Percentiles rank a stretch among this genome's conserved stretches.
Evolutionary conservation across 2,329 filamentous ascomycete genomes (phyloP).

Genomic region (Trichoderma semiorbis): DNA sequence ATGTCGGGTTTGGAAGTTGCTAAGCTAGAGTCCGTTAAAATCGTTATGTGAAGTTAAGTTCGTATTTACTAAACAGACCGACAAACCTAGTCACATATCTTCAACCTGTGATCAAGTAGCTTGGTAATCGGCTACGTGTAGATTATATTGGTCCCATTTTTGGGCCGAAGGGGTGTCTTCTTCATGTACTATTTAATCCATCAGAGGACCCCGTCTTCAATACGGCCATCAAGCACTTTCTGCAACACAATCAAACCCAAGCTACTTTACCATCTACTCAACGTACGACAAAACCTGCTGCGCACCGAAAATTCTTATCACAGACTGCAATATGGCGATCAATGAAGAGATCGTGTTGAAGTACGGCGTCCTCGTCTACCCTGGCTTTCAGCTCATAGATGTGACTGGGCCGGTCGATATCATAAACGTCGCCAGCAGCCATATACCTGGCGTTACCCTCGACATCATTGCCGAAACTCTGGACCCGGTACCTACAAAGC

Average conservation of each 20-base stretch:
- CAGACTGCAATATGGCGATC: background rate
- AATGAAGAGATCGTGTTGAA: background rate
- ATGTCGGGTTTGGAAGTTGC: background rate
- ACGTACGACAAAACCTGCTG: background rate
- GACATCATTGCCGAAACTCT: background rate
- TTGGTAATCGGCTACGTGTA: background rate
- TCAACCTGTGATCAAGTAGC: background rate
- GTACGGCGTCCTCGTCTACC: background rate
- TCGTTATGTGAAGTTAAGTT: background rate
- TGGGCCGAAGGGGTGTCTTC: background rate
- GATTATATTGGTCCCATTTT: background rate
- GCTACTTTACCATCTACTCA: background rate
- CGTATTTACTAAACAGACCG: background rate
- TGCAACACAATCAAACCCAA: background rate
- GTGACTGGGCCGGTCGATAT: background rate
- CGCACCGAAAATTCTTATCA: background rate
- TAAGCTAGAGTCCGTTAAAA: background rate
- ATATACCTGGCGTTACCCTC: background rate
- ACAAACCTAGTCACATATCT: background rate
- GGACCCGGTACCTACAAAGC: background rate
- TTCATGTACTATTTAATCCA: background rate
- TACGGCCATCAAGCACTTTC: background rate
- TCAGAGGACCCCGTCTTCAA: background rate
- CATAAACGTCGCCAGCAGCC: background rate
- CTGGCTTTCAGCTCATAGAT: background rate